These are phyloP conservation scores for Candida pini DNA, from an alignment of 805 yeast species.

Conservation along the genomic window DNA sequence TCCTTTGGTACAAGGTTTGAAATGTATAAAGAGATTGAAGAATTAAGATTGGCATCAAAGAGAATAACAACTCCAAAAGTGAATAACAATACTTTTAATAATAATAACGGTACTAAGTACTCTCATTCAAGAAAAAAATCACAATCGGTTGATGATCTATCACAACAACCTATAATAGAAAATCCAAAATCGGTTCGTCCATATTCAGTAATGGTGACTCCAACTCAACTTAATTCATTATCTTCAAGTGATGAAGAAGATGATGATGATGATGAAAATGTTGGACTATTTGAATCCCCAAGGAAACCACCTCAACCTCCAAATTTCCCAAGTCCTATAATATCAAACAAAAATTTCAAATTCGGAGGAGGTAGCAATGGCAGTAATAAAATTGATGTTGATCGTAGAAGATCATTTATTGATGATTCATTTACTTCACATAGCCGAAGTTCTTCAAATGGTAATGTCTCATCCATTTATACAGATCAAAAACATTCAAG, in stretches of 20 bases:
- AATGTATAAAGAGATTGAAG: conserved; percentile 82
- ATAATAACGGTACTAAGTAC: conserved; percentile 9
- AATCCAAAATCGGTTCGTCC: conserved; percentile 13
- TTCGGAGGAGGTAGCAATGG: conserved; percentile 17
- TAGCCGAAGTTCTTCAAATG: conserved; percentile 24
- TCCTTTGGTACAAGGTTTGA: conserved; percentile 96
- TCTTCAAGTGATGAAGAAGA: conserved; percentile 4
- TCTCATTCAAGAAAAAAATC: conserved; percentile 44
- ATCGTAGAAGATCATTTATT: conserved; percentile 7
- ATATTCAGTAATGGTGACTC: conserved; percentile 11
- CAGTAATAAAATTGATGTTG: too few relatives aligned
- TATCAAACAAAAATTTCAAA: conserved; percentile 16
- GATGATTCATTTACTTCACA: conserved; percentile 20
- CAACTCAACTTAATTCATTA: conserved; percentile 7
- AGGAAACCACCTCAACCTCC: conserved; percentile 73
- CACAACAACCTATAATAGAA: conserved; percentile 3
- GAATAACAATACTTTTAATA: conserved; percentile 1
- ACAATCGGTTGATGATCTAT: conserved; percentile 44
- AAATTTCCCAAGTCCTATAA: conserved; percentile 21
- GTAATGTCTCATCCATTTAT: conserved; percentile 37
- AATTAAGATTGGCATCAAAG: conserved; percentile 35
- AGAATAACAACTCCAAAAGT: not conserved
- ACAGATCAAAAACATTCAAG: conserved; percentile 32
- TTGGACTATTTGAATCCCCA: conserved; percentile 51
- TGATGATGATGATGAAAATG: conserved; percentile 10